These are phyloP conservation scores for Jatropha multifida DNA, from an alignment of 441 rosid species.

Conservation along the genomic window DNA sequence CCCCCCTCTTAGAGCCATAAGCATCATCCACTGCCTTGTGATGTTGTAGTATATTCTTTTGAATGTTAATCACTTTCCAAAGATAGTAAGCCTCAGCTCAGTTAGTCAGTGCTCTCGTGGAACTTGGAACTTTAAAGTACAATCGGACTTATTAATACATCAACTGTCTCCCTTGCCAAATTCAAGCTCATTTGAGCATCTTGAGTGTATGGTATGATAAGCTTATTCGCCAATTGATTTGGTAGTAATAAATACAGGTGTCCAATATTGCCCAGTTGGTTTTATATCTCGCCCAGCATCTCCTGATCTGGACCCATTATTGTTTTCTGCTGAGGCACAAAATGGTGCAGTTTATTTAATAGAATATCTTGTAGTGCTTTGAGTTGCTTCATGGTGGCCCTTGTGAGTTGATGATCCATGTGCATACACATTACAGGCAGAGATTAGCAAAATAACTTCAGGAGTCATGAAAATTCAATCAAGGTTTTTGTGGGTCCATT, in stretches of 20 bases:
- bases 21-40: background rate
- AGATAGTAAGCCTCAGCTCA: background rate
- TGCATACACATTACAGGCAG: background rate
- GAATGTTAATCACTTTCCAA: background rate
- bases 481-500: background rate
- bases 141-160: background rate
- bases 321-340: background rate
- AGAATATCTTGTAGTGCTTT: background rate
- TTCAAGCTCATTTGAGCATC: background rate
- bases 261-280: background rate
- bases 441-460: background rate
- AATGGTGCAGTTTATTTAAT: background rate
- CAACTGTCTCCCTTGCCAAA: background rate
- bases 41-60: background rate
- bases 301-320: background rate
- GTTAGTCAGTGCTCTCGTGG: background rate
- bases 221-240: background rate
- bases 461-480: background rate
- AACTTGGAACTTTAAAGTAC: background rate
- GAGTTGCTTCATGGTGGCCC: background rate
- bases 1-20: background rate
- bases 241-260: background rate
- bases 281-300: background rate
- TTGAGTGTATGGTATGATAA: background rate
- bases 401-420: background rate